A percentile compares a stretch with the other conserved stretches of the same genome.
phyloP scores from a whole-genome alignment of 2,329 filamentous ascomycete genomes.

The Chaetomiaceae sp. region DNA sequence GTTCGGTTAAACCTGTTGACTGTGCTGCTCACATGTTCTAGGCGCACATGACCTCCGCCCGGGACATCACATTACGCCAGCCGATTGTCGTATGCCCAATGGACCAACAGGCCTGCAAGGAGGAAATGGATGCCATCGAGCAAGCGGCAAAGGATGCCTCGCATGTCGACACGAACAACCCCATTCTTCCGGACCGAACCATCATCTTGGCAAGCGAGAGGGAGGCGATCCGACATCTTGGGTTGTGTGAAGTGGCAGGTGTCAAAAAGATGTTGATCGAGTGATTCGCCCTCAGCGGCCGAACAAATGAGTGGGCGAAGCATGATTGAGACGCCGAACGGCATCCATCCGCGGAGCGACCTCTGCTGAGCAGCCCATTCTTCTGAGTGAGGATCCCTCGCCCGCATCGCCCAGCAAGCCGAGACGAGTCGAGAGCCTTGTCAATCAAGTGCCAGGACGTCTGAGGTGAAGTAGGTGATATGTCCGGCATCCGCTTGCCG shows the following conservation, averaged over 20 bases:
- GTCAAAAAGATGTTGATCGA: conserved; percentile 65
- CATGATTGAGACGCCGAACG: not conserved
- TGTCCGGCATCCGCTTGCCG: too few relatives aligned
- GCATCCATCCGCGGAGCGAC: not conserved
- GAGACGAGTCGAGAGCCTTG: not conserved
- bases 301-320: not conserved
- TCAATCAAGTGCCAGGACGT: too few relatives aligned
- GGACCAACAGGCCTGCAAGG: conserved; percentile 92
- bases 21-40: conserved; percentile 35
- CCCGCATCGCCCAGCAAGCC: not conserved
- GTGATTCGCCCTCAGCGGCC: conserved; percentile 34
- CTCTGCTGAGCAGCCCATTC: not conserved
- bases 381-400: not conserved
- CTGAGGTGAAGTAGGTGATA: too few relatives aligned
- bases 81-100: conserved; percentile 94
- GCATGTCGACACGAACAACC: conserved; percentile 81
- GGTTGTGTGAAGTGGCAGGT: conserved; percentile 58
- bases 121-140: conserved; percentile 98
- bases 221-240: conserved; percentile 57
- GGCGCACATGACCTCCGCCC: conserved; percentile 82
- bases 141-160: conserved; percentile 91
- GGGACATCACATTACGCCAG: conserved; percentile 83
- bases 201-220: conserved; percentile 77
- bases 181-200: conserved; percentile 80
- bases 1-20: not conserved